These are phyloP conservation scores for Cyclospora cayetanensis DNA, from an alignment of 169 alveolate species.

Conservation along the genomic window DNA sequence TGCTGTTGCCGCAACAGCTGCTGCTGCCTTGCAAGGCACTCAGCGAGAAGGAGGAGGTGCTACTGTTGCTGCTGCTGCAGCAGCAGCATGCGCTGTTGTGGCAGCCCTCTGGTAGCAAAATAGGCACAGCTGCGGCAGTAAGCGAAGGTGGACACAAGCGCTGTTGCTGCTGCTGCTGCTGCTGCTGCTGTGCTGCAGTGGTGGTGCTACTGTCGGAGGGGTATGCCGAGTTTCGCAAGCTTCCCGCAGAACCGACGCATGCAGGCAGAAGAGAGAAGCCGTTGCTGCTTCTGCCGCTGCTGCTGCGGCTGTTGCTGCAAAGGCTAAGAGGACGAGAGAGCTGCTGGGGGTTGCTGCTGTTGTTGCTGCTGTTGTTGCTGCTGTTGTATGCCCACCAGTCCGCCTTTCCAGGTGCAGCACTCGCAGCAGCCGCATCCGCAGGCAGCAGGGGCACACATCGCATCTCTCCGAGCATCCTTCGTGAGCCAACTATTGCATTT, in stretches of 20 bases:
- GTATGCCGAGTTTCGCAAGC: not conserved
- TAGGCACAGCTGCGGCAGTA: not conserved
- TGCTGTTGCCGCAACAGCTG: not conserved
- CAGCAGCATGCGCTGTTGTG: not conserved
- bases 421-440: constrained; percentile 1
- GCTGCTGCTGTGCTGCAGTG: not conserved
- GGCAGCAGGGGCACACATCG: not conserved
- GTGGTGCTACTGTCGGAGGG: not conserved
- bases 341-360: not conserved
- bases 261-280: not conserved
- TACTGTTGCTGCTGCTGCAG: not conserved
- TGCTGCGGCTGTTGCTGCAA: not conserved
- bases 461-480: not conserved
- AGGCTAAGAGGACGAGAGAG: not conserved
- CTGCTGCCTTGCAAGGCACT: not conserved
- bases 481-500: not conserved
- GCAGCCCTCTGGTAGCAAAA: constrained; percentile 25
- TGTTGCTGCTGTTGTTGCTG: constrained; percentile 41
- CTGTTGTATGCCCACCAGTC: not conserved
- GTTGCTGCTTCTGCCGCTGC: constrained; percentile 42
- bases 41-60: not conserved
- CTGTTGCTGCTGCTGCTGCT: not conserved
- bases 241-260: not conserved
- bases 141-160: too few species aligned
- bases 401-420: not conserved